Evolutionary conservation across 2,329 filamentous ascomycete species (phyloP).

Genomic region (Trichophyton benhamiae): DNA sequence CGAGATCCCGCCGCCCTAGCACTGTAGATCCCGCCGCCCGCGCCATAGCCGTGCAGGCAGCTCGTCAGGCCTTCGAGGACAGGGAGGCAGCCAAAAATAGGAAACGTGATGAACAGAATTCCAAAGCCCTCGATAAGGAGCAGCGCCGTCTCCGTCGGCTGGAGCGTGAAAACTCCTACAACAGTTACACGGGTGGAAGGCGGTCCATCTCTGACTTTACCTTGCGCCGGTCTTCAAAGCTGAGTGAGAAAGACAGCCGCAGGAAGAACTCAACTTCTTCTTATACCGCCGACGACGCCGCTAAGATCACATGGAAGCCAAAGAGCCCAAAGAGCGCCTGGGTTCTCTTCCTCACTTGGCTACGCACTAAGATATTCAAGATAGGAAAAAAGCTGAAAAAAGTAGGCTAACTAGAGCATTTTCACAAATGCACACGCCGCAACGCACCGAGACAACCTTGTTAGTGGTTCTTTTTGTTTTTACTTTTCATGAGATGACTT

Average conservation of each 20-base stretch:
- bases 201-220: constrained; percentile 8
- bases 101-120: constrained; percentile 42
- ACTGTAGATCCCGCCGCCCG: constrained; percentile 41
- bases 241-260: constrained; percentile 7
- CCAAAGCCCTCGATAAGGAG: constrained; percentile 36
- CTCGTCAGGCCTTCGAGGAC: constrained; percentile 46
- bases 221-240: constrained; percentile 1
- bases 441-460: background rate
- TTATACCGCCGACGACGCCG: background rate
- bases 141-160: constrained; percentile 33
- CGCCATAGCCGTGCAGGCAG: constrained; percentile 44
- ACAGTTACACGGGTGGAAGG: background rate
- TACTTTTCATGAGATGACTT: background rate
- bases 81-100: constrained; percentile 46
- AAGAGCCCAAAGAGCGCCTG: constrained; percentile 27
- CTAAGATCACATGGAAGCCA: constrained; percentile 13
- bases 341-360: constrained; percentile 46
- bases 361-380: constrained; percentile 43
- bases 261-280: background rate
- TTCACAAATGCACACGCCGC: no score
- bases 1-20: constrained; percentile 31
- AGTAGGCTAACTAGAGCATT: background rate
- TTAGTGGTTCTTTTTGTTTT: background rate
- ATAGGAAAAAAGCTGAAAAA: constrained; percentile 28
- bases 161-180: constrained; percentile 8